A percentile compares a stretch with the other conserved stretches of the same genome.
phyloP scores from a whole-genome alignment of 2,329 filamentous ascomycete genomes.

The Talaromyces sp. region DNA sequence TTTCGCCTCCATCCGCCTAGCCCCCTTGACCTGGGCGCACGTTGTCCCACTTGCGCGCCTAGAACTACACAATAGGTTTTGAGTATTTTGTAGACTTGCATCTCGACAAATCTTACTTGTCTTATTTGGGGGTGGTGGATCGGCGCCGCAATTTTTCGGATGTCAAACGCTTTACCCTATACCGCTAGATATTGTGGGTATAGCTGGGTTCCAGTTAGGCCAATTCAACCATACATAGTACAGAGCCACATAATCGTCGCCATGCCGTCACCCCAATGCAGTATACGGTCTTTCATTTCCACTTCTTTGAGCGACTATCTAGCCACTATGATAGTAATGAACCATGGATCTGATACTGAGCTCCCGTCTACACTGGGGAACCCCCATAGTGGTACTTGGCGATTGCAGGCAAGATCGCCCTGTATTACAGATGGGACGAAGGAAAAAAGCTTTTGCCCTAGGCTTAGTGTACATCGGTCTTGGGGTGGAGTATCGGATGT shows the following conservation, averaged over 20 bases:
- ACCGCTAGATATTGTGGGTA: neutral
- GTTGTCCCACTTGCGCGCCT: neutral
- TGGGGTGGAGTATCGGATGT: conserved; percentile 9
- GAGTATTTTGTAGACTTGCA: neutral
- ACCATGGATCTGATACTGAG: conserved; percentile 5
- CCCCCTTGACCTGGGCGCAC: neutral
- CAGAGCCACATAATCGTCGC: conserved; percentile 2
- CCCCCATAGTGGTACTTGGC: too few species aligned
- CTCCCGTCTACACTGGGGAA: neutral
- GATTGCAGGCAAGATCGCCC: neutral
- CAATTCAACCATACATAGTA: neutral
- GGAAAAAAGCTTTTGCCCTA: neutral
- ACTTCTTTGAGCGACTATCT: neutral
- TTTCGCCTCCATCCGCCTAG: neutral
- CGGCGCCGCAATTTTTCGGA: neutral
- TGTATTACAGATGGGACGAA: neutral
- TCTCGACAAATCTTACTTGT: neutral
- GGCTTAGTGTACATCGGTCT: too few species aligned
- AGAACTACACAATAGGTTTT: neutral
- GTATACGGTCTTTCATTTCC: neutral
- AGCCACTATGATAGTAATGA: conserved; percentile 2
- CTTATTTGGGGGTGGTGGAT: neutral
- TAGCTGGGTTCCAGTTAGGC: neutral
- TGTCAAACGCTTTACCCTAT: neutral
- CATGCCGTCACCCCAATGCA: neutral